These are phyloP conservation scores for Aureobasidium sp. DNA, from an alignment of 2,329 filamentous ascomycete genomes.

Conservation along the genomic window DNA sequence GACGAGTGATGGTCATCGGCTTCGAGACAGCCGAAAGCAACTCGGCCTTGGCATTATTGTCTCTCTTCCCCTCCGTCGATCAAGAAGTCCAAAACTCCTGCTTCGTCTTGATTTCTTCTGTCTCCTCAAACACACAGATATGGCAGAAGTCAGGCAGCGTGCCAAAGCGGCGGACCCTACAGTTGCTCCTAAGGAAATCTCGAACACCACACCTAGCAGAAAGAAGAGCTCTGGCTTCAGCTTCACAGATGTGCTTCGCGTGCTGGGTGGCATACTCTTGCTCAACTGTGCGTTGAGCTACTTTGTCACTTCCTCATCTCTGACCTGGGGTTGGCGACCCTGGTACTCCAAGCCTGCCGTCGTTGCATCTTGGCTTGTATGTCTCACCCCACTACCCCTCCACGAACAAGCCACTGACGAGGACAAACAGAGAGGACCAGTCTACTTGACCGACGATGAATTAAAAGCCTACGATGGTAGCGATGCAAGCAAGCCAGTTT, in stretches of 20 bases:
- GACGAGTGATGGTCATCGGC: not conserved
- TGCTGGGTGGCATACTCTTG: constrained; percentile 29
- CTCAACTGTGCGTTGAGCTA: constrained; percentile 32
- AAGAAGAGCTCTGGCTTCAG: constrained; percentile 4
- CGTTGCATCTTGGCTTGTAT: constrained; percentile 56
- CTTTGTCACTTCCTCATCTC: constrained; percentile 40
- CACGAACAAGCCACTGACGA: not conserved
- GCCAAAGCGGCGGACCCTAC: constrained; percentile 2
- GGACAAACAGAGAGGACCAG: constrained; percentile 43
- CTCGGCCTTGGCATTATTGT: constrained; percentile 2
- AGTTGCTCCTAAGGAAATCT: not conserved
- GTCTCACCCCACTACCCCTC: constrained; percentile 23
- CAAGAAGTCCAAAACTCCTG: not conserved
- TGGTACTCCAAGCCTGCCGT: constrained; percentile 53
- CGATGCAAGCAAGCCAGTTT: constrained; percentile 69
- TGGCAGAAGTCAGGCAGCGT: constrained; percentile 10
- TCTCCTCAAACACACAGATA: not conserved
- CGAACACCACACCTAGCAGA: not conserved
- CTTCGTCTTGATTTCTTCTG: not conserved
- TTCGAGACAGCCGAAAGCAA: constrained; percentile 3
- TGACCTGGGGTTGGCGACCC: constrained; percentile 61
- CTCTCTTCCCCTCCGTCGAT: not conserved
- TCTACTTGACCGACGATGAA: constrained; percentile 66
- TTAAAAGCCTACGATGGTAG: constrained; percentile 70
- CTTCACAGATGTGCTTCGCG: constrained; percentile 27